Conservation (phyloP, 2,329 filamentous ascomycete genomes). For the Diaporthe destruens region DNA sequence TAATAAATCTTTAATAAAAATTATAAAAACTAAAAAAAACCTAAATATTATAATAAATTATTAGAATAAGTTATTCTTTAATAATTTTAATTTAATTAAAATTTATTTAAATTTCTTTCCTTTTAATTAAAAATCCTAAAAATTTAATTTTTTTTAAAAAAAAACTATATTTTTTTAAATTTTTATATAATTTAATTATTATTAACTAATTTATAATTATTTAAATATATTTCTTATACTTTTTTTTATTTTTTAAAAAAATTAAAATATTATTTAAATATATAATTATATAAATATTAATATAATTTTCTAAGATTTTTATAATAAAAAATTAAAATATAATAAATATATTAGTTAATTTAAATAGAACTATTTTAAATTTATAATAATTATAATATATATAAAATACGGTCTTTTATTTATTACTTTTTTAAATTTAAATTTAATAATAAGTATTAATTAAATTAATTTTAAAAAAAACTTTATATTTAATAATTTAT, state of each 20-base stretch:
- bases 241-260: not conserved
- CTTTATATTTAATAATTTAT: too few relatives aligned
- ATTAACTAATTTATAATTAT: not conserved
- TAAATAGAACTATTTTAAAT: too few relatives aligned
- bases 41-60: not conserved
- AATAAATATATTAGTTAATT: too few relatives aligned
- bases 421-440: not conserved
- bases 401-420: too few relatives aligned
- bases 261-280: constrained; percentile 2
- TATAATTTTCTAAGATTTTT: too few relatives aligned
- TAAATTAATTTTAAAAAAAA: not conserved
- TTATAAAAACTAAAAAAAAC: not conserved
- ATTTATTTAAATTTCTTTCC: not conserved
- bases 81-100: not conserved
- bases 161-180: not conserved
- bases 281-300: not conserved
- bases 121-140: not conserved
- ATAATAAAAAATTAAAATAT: too few relatives aligned
- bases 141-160: not conserved
- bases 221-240: not conserved
- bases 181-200: not conserved
- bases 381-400: too few relatives aligned
- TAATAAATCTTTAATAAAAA: not conserved
- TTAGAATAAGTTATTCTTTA: not conserved
- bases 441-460: not conserved